Percentiles rank a stretch among this genome's conserved stretches.
Evolutionary conservation across 2,329 filamentous ascomycete species (phyloP).

Genomic region (Diplodia sapinea): DNA sequence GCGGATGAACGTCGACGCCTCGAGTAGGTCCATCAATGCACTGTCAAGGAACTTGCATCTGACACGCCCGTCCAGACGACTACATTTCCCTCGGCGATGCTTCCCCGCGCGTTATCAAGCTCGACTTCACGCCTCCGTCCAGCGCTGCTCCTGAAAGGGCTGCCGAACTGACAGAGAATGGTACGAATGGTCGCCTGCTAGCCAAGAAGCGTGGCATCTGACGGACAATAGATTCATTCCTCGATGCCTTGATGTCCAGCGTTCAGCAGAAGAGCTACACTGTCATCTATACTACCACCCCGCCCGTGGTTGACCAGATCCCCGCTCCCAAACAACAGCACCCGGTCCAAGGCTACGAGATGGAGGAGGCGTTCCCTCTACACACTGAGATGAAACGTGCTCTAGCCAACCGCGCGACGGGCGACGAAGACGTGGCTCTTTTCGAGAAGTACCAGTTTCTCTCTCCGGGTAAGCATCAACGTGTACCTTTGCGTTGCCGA

Average conservation of each 20-base stretch:
- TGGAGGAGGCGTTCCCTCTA: constrained; percentile 67
- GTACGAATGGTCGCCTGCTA: constrained; percentile 32
- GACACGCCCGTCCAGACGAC: constrained; percentile 13
- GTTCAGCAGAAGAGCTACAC: constrained; percentile 68
- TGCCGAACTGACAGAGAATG: constrained; percentile 50
- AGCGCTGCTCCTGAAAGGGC: constrained; percentile 42
- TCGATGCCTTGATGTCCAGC: constrained; percentile 54
- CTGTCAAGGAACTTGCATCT: background rate
- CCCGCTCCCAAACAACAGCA: constrained; percentile 33
- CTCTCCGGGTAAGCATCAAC: constrained; percentile 70
- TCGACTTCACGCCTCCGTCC: constrained; percentile 52
- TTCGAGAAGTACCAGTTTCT: constrained; percentile 97
- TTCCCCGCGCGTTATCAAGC: constrained; percentile 29
- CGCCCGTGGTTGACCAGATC: constrained; percentile 44
- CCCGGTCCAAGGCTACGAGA: constrained; percentile 60
- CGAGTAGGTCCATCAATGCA: constrained; percentile 36
- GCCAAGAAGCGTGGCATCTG: constrained; percentile 26
- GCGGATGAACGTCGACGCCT: constrained; percentile 51
- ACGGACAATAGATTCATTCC: constrained; percentile 41
- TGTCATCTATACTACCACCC: constrained; percentile 74
- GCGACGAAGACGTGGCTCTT: constrained; percentile 50
- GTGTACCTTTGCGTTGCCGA: background rate
- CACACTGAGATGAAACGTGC: constrained; percentile 79
- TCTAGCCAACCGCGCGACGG: constrained; percentile 46
- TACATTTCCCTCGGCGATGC: constrained; percentile 30